Conservation (phyloP, 495 filamentous ascomycete genomes). For the Aspergillus homomorphus region DNA sequence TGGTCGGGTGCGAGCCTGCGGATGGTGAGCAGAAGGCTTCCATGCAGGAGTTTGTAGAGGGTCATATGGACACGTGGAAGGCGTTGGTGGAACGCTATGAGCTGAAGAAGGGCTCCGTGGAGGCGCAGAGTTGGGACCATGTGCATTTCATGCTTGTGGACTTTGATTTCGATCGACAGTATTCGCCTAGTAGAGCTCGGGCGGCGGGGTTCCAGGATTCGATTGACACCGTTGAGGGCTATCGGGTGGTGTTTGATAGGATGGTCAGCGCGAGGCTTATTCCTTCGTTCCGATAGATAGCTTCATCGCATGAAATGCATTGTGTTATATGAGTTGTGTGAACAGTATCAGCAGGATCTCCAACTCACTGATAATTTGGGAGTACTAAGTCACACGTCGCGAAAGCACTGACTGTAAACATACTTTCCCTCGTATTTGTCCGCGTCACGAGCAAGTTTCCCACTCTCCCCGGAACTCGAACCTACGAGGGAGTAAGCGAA, state of each 20-base stretch:
- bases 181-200: slow-evolving; percentile 11
- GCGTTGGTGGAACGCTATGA: not conserved
- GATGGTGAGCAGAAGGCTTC: not conserved
- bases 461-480: too few relatives aligned
- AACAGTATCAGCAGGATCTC: too few relatives aligned
- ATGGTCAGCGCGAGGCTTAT: slow-evolving; percentile 19
- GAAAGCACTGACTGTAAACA: too few relatives aligned
- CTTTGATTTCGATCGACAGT: slow-evolving; percentile 2
- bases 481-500: too few relatives aligned
- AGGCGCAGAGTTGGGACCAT: slow-evolving; percentile 16
- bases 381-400: too few relatives aligned
- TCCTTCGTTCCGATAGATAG: not conserved
- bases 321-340: too few relatives aligned
- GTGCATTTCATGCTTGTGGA: too few relatives aligned
- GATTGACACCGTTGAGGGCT: slow-evolving; percentile 16
- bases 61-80: too few relatives aligned
- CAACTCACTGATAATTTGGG: too few relatives aligned
- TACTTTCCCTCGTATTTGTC: too few relatives aligned
- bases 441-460: too few relatives aligned
- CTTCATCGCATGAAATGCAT: too few relatives aligned
- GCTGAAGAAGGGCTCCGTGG: slow-evolving; percentile 17
- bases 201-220: slow-evolving; percentile 15
- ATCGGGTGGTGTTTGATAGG: slow-evolving; percentile 15
- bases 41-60: slow-evolving; percentile 12
- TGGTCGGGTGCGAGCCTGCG: slow-evolving; percentile 28